phyloP scores from a whole-genome alignment of 441 rosid genomes.

The Kokia cookei region DNA sequence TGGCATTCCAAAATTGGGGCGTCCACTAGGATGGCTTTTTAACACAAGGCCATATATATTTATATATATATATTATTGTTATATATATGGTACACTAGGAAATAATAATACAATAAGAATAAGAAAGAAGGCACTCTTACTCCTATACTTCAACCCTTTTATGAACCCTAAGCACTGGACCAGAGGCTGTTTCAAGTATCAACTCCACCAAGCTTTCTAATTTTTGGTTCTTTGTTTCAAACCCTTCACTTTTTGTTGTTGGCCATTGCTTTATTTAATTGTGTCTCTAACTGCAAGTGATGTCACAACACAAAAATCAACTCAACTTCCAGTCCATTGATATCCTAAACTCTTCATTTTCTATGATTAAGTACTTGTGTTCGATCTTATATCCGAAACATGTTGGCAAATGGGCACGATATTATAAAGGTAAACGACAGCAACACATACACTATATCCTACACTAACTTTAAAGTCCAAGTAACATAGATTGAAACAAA shows the following conservation, averaged over 20 bases:
- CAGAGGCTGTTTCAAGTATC: neutral
- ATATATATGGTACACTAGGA: constrained; percentile 29
- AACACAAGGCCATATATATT: neutral
- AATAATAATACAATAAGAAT: constrained; percentile 10
- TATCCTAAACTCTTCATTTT: neutral
- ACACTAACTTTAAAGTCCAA: neutral
- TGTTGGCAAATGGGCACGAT: neutral
- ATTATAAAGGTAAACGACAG: neutral
- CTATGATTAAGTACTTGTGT: neutral
- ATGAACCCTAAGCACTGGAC: neutral
- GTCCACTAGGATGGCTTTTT: neutral
- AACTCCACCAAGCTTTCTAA: constrained; percentile 7
- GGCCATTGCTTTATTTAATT: constrained; percentile 36
- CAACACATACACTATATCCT: neutral
- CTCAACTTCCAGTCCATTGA: neutral
- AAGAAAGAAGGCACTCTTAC: neutral
- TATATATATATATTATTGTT: constrained; percentile 8
- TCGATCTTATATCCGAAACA: neutral
- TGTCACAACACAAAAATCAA: neutral
- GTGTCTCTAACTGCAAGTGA: constrained; percentile 57
- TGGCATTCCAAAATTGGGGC: neutral
- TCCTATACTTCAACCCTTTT: constrained; percentile 11
- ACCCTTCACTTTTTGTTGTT: constrained; percentile 28
- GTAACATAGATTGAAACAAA: neutral
- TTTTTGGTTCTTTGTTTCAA: constrained; percentile 18